Percentiles rank a stretch among this genome's conserved stretches.
Conservation (phyloP, 2,329 filamentous ascomycete species). For the Dothistroma pini region DNA sequence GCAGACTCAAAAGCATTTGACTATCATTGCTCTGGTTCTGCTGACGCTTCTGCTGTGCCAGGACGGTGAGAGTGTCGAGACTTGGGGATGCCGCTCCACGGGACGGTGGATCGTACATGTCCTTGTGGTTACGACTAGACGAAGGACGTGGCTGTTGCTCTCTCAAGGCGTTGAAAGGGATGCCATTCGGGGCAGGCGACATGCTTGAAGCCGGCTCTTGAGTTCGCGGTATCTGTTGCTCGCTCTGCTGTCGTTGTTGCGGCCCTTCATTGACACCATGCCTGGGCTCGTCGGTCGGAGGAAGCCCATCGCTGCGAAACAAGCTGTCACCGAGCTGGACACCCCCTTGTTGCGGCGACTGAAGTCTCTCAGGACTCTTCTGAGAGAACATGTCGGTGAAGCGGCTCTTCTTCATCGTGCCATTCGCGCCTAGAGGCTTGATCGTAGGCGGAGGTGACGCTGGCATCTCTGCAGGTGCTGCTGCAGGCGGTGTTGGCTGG, state of each 20-base stretch:
- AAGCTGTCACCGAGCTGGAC: conserved; percentile 16
- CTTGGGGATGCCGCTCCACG: conserved; percentile 32
- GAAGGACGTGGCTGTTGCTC: conserved; percentile 25
- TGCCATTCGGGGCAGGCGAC: conserved; percentile 24
- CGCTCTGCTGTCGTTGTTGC: conserved; percentile 10
- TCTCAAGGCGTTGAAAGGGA: conserved; percentile 22
- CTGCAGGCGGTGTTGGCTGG: conserved; percentile 26
- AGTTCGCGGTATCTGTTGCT: conserved; percentile 12
- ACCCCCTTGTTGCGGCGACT: conserved; percentile 26
- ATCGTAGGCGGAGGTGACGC: conserved; percentile 25
- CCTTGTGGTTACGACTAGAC: conserved; percentile 23
- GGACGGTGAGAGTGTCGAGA: conserved; percentile 35
- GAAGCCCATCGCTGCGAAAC: conserved; percentile 16
- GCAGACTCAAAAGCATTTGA: conserved; percentile 82
- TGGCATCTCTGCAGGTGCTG: conserved; percentile 20
- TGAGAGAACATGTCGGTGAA: conserved; percentile 33
- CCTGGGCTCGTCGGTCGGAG: neutral
- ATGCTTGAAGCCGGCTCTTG: conserved; percentile 15
- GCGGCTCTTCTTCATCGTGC: conserved; percentile 31
- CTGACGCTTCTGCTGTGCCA: conserved; percentile 39
- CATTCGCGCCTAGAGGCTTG: conserved; percentile 23
- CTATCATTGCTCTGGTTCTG: conserved; percentile 58
- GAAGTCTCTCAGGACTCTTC: conserved; percentile 31
- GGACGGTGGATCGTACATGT: conserved; percentile 29
- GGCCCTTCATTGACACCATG: conserved; percentile 10